These are phyloP conservation scores for Silene latifolia DNA, from an alignment of 148 eudicot genomes.

Conservation along the genomic window DNA sequence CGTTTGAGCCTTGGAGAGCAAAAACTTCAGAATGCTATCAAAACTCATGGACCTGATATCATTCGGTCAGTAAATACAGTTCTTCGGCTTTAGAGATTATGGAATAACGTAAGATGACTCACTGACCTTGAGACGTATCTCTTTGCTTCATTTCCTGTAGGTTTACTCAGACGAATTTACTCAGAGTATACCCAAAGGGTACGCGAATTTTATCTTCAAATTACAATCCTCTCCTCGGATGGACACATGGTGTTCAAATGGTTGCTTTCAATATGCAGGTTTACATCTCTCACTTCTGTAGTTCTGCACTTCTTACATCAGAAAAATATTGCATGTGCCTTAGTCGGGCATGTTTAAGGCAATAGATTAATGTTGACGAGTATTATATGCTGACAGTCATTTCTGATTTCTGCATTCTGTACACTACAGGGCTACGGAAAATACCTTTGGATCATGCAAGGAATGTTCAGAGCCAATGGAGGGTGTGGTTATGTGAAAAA, in stretches of 20 bases:
- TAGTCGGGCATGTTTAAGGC: not conserved
- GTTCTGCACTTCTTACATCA: not conserved
- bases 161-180: slow-evolving; percentile 60
- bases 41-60: slow-evolving; percentile 32
- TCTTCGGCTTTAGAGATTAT: no score
- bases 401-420: slow-evolving; percentile 4
- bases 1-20: slow-evolving; percentile 61
- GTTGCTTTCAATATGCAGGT: slow-evolving; percentile 84
- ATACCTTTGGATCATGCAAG: slow-evolving; percentile 63
- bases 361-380: not conserved
- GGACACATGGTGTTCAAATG: slow-evolving; percentile 84
- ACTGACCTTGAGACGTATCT: no score
- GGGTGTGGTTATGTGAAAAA: slow-evolving; percentile 73
- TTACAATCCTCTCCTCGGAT: slow-evolving; percentile 57
- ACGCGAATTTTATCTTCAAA: slow-evolving; percentile 59
- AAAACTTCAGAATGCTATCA: slow-evolving; percentile 39
- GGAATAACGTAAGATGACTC: no score
- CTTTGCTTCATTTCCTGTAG: slow-evolving; percentile 24
- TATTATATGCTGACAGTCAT: not conserved
- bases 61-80: slow-evolving; percentile 38
- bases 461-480: slow-evolving; percentile 75
- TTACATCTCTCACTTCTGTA: slow-evolving; percentile 5
- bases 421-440: slow-evolving; percentile 53
- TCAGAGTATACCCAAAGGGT: slow-evolving; percentile 65
- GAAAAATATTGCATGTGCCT: no score